Conservation (phyloP, 2,329 filamentous ascomycete genomes). For the Nemania sp. region DNA sequence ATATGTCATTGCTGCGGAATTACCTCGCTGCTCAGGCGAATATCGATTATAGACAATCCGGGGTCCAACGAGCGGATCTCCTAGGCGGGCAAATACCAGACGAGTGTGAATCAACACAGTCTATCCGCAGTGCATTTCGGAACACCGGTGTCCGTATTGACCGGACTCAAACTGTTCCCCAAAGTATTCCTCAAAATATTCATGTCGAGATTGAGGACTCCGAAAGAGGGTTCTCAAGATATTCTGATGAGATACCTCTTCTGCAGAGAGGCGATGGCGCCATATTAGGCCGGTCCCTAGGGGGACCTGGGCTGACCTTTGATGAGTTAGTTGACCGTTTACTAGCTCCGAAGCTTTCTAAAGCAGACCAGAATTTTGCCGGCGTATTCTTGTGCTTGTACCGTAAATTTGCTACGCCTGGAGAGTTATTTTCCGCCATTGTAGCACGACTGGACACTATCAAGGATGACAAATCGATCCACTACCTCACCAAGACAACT, state of each 20-base stretch:
- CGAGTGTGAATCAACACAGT: constrained; percentile 51
- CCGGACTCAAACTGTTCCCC: no score
- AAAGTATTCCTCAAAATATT: constrained; percentile 43
- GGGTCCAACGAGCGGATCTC: constrained; percentile 55
- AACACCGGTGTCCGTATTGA: constrained; percentile 58
- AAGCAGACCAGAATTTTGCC: constrained; percentile 84
- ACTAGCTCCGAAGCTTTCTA: constrained; percentile 77
- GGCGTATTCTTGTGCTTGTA: constrained; percentile 91
- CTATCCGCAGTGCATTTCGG: constrained; percentile 54
- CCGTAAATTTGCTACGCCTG: constrained; percentile 86
- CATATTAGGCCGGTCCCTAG: constrained; percentile 57
- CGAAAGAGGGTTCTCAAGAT: constrained; percentile 65
- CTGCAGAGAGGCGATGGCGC: constrained; percentile 68
- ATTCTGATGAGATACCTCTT: constrained; percentile 69
- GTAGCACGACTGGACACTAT: constrained; percentile 74
- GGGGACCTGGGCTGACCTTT: constrained; percentile 58
- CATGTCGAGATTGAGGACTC: constrained; percentile 73
- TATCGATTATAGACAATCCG: constrained; percentile 48
- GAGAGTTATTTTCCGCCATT: constrained; percentile 75
- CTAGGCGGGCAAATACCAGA: constrained; percentile 43
- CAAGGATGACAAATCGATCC: constrained; percentile 66
- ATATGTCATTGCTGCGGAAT: constrained; percentile 63
- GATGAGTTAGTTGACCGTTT: constrained; percentile 86
- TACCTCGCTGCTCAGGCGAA: constrained; percentile 51
- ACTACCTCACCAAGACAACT: constrained; percentile 75